Conservation (phyloP, 495 filamentous ascomycete genomes). For the Penicillium riverlandense region DNA sequence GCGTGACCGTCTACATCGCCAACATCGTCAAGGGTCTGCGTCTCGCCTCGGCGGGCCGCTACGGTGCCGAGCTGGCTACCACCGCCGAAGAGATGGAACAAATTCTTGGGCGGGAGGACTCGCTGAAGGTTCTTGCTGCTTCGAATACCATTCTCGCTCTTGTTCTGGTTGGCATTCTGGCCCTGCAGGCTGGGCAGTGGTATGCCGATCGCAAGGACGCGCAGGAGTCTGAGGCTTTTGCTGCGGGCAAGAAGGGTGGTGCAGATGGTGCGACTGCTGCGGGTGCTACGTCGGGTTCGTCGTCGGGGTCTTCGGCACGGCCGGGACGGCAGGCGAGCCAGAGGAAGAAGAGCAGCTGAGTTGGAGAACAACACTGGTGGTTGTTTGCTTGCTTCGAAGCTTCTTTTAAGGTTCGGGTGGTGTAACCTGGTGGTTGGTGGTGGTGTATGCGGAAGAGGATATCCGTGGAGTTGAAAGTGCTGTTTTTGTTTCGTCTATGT, state of each 20-base stretch:
- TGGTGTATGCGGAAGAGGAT: background rate
- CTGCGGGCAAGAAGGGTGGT: constrained; percentile 33
- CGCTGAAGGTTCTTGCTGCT: constrained; percentile 81
- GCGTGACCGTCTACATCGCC: constrained; percentile 81
- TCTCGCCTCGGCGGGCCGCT: constrained; percentile 54
- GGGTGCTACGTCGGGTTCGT: constrained; percentile 4
- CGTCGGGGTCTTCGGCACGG: constrained; percentile 6
- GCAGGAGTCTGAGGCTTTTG: constrained; percentile 63
- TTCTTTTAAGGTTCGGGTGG: background rate
- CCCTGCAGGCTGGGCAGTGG: constrained; percentile 97
- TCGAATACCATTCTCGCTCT: constrained; percentile 93
- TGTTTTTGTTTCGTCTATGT: constrained; percentile 9
- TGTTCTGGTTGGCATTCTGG: constrained; percentile 82
- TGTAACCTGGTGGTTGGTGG: background rate
- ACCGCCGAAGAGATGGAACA: constrained; percentile 24
- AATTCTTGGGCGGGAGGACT: constrained; percentile 70
- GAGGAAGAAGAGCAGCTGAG: constrained; percentile 19
- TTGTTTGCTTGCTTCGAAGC: background rate
- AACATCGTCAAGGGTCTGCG: constrained; percentile 93
- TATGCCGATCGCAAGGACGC: constrained; percentile 91
- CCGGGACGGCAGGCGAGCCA: constrained; percentile 14
- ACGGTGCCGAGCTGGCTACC: constrained; percentile 39
- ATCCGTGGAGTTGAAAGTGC: background rate
- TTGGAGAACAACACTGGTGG: background rate
- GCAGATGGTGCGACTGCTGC: background rate